Percentiles rank a stretch among this genome's conserved stretches.
Evolutionary conservation across 2,329 filamentous ascomycete genomes (phyloP).

Genomic region (Phialophora expanda): DNA sequence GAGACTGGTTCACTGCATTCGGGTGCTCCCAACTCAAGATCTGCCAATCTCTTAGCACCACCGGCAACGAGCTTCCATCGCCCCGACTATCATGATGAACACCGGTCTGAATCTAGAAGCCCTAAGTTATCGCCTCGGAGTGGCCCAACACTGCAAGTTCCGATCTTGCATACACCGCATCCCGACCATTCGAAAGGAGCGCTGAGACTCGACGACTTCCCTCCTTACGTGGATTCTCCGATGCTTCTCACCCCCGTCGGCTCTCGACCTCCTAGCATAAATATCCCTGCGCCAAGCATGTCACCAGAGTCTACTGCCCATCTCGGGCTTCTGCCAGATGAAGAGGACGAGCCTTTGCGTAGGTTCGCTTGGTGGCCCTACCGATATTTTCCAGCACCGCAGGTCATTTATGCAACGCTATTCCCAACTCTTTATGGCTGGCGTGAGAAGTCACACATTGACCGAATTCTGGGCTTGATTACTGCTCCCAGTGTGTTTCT

Average conservation of each 20-base stretch:
- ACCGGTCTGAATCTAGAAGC: conserved; percentile 28
- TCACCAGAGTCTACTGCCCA: conserved; percentile 53
- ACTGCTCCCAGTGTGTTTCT: conserved; percentile 91
- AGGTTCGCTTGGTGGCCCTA: conserved; percentile 81
- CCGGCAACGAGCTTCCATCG: conserved; percentile 31
- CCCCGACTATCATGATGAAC: conserved; percentile 47
- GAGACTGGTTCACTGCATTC: conserved; percentile 41
- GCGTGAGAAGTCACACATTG: conserved; percentile 81
- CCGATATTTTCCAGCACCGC: conserved; percentile 71
- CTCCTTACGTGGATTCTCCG: conserved; percentile 67
- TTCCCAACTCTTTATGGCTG: conserved; percentile 88
- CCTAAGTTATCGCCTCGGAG: conserved; percentile 25
- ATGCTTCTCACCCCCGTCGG: conserved; percentile 50
- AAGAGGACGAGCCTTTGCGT: conserved; percentile 50
- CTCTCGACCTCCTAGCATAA: conserved; percentile 61
- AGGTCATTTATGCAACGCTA: conserved; percentile 72
- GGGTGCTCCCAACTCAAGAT: conserved; percentile 15
- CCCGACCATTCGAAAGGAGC: conserved; percentile 40
- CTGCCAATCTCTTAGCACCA: conserved; percentile 34
- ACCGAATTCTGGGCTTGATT: conserved; percentile 78
- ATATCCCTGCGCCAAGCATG: conserved; percentile 59
- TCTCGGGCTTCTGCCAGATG: conserved; percentile 43
- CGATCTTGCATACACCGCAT: conserved; percentile 33
- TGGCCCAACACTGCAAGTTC: conserved; percentile 30
- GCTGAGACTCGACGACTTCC: conserved; percentile 66